Percentiles rank a stretch among this genome's conserved stretches.
Evolutionary conservation across 2,329 filamentous ascomycete species (phyloP).

Genomic region (Calonectria multiphialidica): DNA sequence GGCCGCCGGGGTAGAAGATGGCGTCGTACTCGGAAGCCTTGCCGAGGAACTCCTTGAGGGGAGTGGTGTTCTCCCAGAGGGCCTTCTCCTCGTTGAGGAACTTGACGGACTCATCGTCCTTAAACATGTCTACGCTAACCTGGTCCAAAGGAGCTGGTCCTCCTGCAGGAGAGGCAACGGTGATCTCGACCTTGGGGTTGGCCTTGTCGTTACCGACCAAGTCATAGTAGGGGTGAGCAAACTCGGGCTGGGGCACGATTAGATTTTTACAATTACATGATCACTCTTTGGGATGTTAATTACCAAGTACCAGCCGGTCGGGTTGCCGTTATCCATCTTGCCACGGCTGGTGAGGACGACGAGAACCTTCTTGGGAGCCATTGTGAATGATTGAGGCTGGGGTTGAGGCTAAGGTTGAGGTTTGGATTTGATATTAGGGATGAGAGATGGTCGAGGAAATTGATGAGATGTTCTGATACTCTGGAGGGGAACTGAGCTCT

Average conservation of each 20-base stretch:
- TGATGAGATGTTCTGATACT: background rate
- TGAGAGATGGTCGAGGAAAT: background rate
- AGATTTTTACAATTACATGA: too few species aligned
- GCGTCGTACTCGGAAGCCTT: conserved; percentile 73
- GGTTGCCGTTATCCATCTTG: conserved; percentile 62
- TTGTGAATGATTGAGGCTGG: conserved; percentile 39
- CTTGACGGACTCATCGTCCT: conserved; percentile 62
- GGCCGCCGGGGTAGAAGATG: conserved; percentile 68
- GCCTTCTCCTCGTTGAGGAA: conserved; percentile 68
- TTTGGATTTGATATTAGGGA: background rate
- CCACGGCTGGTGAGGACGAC: conserved; percentile 76
- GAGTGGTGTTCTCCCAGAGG: conserved; percentile 74
- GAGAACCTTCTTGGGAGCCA: conserved; percentile 75
- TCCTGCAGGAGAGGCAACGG: conserved; percentile 72
- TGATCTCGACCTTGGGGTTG: conserved; percentile 62
- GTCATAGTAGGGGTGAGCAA: conserved; percentile 74
- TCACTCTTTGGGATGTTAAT: too few species aligned
- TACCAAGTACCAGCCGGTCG: conserved; percentile 80
- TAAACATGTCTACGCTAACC: conserved; percentile 65
- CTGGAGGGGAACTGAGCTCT: background rate
- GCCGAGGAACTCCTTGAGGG: conserved; percentile 67
- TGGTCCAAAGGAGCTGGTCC: conserved; percentile 73
- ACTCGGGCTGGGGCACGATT: conserved; percentile 69
- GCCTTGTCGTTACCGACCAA: conserved; percentile 51
- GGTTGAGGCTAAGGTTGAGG: background rate